phyloP scores from a whole-genome alignment of 345 rosid species.

The Stellera chamaejasme region DNA sequence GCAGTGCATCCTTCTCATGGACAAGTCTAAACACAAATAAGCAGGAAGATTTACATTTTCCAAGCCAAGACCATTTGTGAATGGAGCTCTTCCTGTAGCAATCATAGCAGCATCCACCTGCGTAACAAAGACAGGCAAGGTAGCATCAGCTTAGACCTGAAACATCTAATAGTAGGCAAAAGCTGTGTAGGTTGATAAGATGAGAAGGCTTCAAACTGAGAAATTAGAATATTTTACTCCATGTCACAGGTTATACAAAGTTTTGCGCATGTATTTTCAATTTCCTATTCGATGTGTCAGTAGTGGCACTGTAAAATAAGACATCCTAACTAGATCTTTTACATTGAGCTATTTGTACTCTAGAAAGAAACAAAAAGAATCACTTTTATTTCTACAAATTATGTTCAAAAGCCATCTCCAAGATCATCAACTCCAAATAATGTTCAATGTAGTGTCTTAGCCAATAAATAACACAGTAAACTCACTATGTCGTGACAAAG shows the following conservation, averaged over 20 bases:
- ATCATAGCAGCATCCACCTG: constrained; percentile 97
- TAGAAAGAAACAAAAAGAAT: too few species aligned
- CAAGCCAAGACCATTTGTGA: constrained; percentile 93
- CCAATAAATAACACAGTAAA: not conserved
- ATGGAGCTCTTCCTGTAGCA: constrained; percentile 99
- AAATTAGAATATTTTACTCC: too few species aligned
- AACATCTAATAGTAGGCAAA: not conserved
- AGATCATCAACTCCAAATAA: not conserved
- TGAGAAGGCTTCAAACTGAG: not conserved
- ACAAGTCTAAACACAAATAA: not conserved
- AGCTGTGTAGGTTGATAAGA: constrained; percentile 2
- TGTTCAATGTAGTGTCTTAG: not conserved
- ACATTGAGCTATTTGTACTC: too few species aligned
- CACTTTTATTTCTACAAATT: too few species aligned
- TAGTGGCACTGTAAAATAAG: too few species aligned
- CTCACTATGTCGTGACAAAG: not conserved
- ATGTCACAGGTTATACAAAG: too few species aligned
- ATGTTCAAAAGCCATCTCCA: too few species aligned
- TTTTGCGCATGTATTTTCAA: too few species aligned
- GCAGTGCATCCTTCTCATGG: not conserved
- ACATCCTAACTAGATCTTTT: too few species aligned
- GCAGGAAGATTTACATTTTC: constrained; percentile 54
- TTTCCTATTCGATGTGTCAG: too few species aligned
- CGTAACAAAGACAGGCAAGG: constrained; percentile 11
- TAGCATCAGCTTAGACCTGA: not conserved